Percentiles rank a stretch among this genome's conserved stretches.
These are phyloP conservation scores for Laguncularia racemosa DNA, from an alignment of 345 rosid genomes.

Conservation along the genomic window DNA sequence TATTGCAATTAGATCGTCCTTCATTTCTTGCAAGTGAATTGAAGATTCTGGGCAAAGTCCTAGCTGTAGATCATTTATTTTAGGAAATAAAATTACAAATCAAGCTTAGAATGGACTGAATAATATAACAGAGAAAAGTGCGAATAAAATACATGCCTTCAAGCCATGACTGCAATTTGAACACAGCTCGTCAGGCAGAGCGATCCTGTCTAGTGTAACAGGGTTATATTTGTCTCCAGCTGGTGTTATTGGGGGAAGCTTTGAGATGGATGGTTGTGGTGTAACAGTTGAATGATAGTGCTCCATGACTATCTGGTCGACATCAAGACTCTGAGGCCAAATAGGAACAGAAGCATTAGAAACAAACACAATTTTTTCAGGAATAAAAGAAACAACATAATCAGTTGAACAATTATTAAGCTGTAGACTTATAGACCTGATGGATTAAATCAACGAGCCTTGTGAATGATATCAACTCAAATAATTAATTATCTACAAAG, in stretches of 20 bases:
- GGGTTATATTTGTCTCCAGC: slow-evolving; percentile 27
- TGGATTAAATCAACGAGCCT: no score
- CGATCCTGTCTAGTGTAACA: slow-evolving; percentile 31
- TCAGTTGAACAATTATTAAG: not conserved
- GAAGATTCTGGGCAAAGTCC: slow-evolving; percentile 80
- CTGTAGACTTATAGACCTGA: no score
- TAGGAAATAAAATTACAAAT: slow-evolving; percentile 17
- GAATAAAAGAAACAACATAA: slow-evolving; percentile 4
- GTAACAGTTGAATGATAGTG: slow-evolving; percentile 74
- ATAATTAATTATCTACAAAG: no score
- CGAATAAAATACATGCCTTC: slow-evolving; percentile 34
- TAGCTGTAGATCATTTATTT: slow-evolving; percentile 45
- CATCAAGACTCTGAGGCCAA: slow-evolving; percentile 71
- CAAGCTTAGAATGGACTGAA: not conserved
- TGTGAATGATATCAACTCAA: no score
- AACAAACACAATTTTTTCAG: slow-evolving; percentile 2
- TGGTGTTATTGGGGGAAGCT: slow-evolving; percentile 50
- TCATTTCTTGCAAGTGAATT: slow-evolving; percentile 72
- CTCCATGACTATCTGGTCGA: slow-evolving; percentile 83
- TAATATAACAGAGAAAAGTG: not conserved
- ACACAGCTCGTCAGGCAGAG: slow-evolving; percentile 60
- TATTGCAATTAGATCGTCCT: slow-evolving; percentile 69
- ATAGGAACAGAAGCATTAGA: not conserved
- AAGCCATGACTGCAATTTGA: slow-evolving; percentile 74
- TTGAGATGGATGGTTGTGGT: slow-evolving; percentile 61